Base-by-base conservation (phyloP, 2,329 filamentous ascomycete genomes). In the Phyllosticta capitalensis region DNA sequence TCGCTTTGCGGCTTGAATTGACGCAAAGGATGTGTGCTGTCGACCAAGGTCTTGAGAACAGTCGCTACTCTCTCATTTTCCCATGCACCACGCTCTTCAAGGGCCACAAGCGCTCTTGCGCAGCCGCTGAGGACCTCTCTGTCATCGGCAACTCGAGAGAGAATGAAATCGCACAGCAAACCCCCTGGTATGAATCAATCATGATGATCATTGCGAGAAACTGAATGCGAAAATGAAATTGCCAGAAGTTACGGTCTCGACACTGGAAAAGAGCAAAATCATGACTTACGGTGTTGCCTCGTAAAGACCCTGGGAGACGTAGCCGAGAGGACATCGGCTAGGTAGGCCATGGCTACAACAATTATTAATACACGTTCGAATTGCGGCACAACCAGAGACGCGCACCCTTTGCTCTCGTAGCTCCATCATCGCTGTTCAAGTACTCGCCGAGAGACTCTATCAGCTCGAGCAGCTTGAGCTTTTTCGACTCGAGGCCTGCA, bases 371-470 rank as follows among this genome's bases (percentile, higher is more conserved):
- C 45, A 72, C 20, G 70, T 12, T 71, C 74, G 30, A 79, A 67
- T 65, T 72, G 78, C 26, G 26, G 19, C 24, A 10, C 9, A 6
- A 22, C 6, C 4, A 24, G 21, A 24, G n/a, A 21, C 72, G 74
- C 61, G 76, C 72, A 67, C 82, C 80, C 71, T 85, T 85, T n/a
- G 79, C 79, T 48, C 85, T 78, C 51, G 82, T 75, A 14, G 78
- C 76, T 21, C 77, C 76, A 72, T 87, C 83, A 66, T 86, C 83
- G 69, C 85, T 82, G 64, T 86, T 87, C 67, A 88, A 79, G 65
- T 86, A 87, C 69, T 86, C 83, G 20, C 83, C 82, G 30, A 87
- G 75, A 52, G 82, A 83, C 67, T 85, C 82, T 58, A 88, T 81
- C 55, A 87, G 72, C 58, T 81, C 79, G 59, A 87, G 77, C 33